phyloP scores from a whole-genome alignment of 352 stramenopile genomes.

The Phytophthora pseudosyringae region DNA sequence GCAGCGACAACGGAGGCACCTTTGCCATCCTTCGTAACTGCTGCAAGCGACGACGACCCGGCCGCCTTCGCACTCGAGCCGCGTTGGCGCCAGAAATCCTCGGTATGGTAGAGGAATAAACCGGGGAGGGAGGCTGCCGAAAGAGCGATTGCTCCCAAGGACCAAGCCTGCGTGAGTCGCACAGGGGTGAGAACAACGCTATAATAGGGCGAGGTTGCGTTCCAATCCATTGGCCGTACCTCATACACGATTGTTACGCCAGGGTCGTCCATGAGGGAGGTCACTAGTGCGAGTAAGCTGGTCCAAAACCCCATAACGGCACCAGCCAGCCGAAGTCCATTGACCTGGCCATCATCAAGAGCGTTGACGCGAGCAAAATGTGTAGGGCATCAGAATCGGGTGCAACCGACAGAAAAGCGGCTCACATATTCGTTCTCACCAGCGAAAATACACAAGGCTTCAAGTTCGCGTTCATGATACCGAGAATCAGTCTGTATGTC shows the following conservation, averaged over 20 bases:
- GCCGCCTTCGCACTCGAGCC: conserved; percentile 6
- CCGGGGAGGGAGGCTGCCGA: conserved; percentile 41
- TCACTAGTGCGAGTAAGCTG: conserved; percentile 42
- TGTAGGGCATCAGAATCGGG: not conserved
- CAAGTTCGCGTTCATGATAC: conserved; percentile 50
- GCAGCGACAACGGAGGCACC: not conserved
- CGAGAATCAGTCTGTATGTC: conserved; percentile 32
- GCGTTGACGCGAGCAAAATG: not conserved
- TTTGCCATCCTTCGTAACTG: conserved; percentile 8
- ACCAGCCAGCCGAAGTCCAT: conserved; percentile 54
- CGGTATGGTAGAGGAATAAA: conserved; percentile 54
- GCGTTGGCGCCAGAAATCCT: conserved; percentile 62
- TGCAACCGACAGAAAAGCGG: not conserved
- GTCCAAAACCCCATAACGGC: conserved; percentile 52
- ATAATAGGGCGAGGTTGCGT: not conserved
- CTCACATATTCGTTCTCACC: conserved; percentile 27
- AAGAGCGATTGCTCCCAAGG: conserved; percentile 57
- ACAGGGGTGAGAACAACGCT: not conserved
- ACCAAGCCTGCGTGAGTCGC: conserved; percentile 49
- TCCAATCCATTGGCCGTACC: conserved; percentile 25
- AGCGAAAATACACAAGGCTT: conserved; percentile 53
- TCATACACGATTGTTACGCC: conserved; percentile 46
- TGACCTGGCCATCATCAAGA: conserved; percentile 40
- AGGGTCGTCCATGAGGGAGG: conserved; percentile 52
- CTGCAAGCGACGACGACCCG: not conserved